Percentiles rank a stretch among this genome's conserved stretches.
Evolutionary conservation across 352 stramenopile genomes (phyloP).

Genomic region (Thraustochytrium sp.): DNA sequence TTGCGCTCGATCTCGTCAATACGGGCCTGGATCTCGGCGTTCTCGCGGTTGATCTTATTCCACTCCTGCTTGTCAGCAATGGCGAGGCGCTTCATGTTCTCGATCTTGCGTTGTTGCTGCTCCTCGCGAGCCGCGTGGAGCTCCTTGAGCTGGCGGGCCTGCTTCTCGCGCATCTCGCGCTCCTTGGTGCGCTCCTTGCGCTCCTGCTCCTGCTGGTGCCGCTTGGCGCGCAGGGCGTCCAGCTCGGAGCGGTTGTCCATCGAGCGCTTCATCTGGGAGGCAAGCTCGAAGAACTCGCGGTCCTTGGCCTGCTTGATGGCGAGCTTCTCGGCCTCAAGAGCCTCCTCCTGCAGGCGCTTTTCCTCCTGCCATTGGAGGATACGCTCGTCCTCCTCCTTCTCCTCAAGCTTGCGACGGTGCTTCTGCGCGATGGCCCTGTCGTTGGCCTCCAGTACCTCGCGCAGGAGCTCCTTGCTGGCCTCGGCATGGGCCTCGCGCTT

Average conservation of each 20-base stretch:
- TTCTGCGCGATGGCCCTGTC: slow-evolving; percentile 23
- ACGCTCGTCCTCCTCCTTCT: slow-evolving; percentile 44
- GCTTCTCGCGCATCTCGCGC: slow-evolving; percentile 25
- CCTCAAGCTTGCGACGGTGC: not conserved
- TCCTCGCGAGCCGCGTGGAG: slow-evolving; percentile 29
- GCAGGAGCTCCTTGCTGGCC: slow-evolving; percentile 32
- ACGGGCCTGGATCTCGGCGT: slow-evolving; percentile 27
- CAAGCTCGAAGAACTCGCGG: slow-evolving; percentile 40
- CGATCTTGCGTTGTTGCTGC: slow-evolving; percentile 40
- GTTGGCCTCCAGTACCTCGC: slow-evolving; percentile 33
- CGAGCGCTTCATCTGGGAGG: slow-evolving; percentile 41
- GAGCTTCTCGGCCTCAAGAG: slow-evolving; percentile 30
- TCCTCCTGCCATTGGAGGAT: slow-evolving; percentile 39
- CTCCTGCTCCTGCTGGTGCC: slow-evolving; percentile 38
- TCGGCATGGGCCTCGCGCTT: slow-evolving; percentile 26
- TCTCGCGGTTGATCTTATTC: slow-evolving; percentile 41
- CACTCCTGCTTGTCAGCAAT: slow-evolving; percentile 40
- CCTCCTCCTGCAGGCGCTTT: slow-evolving; percentile 37
- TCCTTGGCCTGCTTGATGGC: slow-evolving; percentile 41
- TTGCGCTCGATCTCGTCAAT: slow-evolving; percentile 42
- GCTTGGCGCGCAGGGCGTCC: slow-evolving; percentile 35
- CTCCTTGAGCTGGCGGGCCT: slow-evolving; percentile 14
- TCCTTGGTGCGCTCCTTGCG: slow-evolving; percentile 35
- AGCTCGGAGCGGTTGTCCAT: slow-evolving; percentile 43
- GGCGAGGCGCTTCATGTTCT: slow-evolving; percentile 39